Percentiles rank a stretch among this genome's conserved stretches.
Evolutionary conservation across 148 eudicot species (phyloP).

Genomic region (Chenopodium berlandieri): DNA sequence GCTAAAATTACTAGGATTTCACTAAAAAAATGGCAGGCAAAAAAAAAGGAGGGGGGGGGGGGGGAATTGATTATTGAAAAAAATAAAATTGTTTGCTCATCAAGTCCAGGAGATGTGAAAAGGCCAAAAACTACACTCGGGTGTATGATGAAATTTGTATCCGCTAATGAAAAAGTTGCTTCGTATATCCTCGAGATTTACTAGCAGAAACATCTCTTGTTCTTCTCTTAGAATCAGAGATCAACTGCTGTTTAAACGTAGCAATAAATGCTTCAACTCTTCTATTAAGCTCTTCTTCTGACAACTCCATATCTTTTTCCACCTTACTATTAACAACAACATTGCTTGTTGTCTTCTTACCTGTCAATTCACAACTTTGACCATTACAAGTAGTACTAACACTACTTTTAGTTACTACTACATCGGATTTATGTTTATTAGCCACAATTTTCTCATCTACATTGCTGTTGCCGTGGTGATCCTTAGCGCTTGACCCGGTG

Average conservation of each 20-base stretch:
- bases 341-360: background rate
- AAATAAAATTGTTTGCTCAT: too few relatives aligned
- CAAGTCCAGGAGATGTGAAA: too few relatives aligned
- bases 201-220: background rate
- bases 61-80: too few relatives aligned
- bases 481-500: background rate
- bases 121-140: too few relatives aligned
- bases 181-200: background rate
- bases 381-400: background rate
- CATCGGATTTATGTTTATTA: background rate
- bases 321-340: constrained; percentile 8
- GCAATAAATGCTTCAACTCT: constrained; percentile 68
- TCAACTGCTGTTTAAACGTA: constrained; percentile 56
- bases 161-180: background rate
- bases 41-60: too few relatives aligned
- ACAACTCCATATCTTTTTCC: constrained; percentile 23
- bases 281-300: constrained; percentile 62
- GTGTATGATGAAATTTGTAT: too few relatives aligned
- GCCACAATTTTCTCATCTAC: background rate
- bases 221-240: constrained; percentile 41
- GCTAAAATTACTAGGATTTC: too few relatives aligned
- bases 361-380: background rate
- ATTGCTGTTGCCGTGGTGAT: background rate
- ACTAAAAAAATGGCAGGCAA: too few relatives aligned
- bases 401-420: background rate